These are phyloP conservation scores for Aspergillus quadrilineatus DNA, from an alignment of 2,329 filamentous ascomycete genomes.

Conservation along the genomic window DNA sequence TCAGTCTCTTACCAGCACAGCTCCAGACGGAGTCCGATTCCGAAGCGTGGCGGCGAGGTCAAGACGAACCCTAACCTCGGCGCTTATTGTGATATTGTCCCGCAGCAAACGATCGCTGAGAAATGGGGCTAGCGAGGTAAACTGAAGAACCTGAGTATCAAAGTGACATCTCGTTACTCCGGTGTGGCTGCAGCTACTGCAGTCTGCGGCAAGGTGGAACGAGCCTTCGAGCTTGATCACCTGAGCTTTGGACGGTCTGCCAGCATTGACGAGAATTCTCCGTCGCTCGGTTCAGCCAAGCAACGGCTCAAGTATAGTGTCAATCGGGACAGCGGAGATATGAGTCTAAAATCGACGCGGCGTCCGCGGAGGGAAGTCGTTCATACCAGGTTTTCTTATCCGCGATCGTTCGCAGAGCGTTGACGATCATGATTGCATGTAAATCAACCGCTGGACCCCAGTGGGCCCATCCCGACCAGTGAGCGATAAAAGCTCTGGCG, in stretches of 20 bases:
- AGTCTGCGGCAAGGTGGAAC: slow-evolving; percentile 18
- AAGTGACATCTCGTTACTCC: slow-evolving; percentile 13
- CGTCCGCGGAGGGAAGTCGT: background rate
- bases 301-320: background rate
- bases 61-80: slow-evolving; percentile 8
- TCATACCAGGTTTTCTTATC: slow-evolving; percentile 2
- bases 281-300: background rate
- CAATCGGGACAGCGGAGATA: slow-evolving; percentile 7
- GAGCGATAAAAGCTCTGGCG: background rate
- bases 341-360: background rate
- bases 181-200: slow-evolving; percentile 32
- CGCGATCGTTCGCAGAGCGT: background rate
- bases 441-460: background rate
- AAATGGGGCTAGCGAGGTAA: background rate
- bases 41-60: background rate
- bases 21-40: slow-evolving; percentile 5
- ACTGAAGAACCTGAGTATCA: background rate
- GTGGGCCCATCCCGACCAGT: slow-evolving; percentile 3
- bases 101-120: slow-evolving; percentile 3
- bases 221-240: slow-evolving; percentile 19
- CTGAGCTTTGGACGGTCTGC: slow-evolving; percentile 19
- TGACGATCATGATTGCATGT: slow-evolving; percentile 3
- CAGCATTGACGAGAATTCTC: slow-evolving; percentile 14
- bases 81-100: slow-evolving; percentile 14
- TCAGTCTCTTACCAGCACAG: slow-evolving; percentile 8